These are phyloP conservation scores for Conringia planisiliqua DNA, from an alignment of 345 rosid species.

Conservation along the genomic window DNA sequence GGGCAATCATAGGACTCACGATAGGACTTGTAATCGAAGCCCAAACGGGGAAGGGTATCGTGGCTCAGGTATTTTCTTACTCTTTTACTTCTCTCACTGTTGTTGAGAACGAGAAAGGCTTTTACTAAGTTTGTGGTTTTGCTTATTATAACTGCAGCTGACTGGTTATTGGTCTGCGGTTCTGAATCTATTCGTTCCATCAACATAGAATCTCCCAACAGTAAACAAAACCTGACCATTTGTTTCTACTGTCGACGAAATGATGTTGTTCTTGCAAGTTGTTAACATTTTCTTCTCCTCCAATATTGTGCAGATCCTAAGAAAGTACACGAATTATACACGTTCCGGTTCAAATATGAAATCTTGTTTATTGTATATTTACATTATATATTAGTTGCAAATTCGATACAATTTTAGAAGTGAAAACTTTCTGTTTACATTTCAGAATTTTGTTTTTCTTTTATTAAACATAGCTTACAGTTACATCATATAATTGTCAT, in stretches of 20 bases:
- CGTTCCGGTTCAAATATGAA: not conserved
- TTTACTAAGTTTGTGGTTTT: not conserved
- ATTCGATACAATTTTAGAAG: not conserved
- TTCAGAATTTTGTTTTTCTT: too few species aligned
- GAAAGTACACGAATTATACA: not conserved
- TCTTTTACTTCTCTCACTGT: not conserved
- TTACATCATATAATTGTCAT: too few species aligned
- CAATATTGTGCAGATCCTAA: not conserved
- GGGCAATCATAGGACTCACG: slow-evolving; percentile 90
- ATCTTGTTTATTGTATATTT: not conserved
- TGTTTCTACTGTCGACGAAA: slow-evolving; percentile 1
- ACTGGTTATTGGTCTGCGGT: slow-evolving; percentile 63
- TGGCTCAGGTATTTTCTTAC: slow-evolving; percentile 51
- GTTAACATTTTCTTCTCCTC: not conserved
- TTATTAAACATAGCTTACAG: too few species aligned
- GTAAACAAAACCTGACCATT: not conserved
- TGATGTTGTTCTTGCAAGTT: not conserved
- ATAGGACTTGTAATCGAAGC: slow-evolving; percentile 81
- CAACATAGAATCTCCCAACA: slow-evolving; percentile 9
- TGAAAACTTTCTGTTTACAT: too few species aligned
- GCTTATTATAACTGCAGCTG: slow-evolving; percentile 47
- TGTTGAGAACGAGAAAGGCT: not conserved
- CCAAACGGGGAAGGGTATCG: slow-evolving; percentile 63
- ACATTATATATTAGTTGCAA: not conserved
- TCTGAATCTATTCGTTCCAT: slow-evolving; percentile 28